Conservation (phyloP, 805 yeast genomes). For the Komagataella ulmi region DNA sequence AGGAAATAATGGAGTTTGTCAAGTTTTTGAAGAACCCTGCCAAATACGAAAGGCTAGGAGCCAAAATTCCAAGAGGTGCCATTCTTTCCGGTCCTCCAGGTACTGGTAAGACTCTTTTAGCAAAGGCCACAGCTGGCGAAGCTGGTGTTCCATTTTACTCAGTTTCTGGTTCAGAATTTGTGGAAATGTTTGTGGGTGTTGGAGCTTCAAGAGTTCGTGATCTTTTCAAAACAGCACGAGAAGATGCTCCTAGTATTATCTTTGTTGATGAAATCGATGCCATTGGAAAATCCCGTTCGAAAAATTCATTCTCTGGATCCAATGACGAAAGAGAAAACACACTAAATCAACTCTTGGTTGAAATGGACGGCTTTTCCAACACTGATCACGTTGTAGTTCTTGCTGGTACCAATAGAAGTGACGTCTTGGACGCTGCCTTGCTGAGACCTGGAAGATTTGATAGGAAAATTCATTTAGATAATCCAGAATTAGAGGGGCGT, state of each 20-base stretch:
- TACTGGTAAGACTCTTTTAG: constrained; percentile 94
- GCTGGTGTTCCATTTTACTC: constrained; percentile 96
- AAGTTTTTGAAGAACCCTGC: constrained; percentile 81
- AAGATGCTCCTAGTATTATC: constrained; percentile 89
- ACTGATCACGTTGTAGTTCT: constrained; percentile 90
- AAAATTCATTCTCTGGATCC: constrained; percentile 54
- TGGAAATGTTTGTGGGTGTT: constrained; percentile 98
- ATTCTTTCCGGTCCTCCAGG: constrained; percentile 98
- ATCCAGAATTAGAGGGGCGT: constrained; percentile 92
- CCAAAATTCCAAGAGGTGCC: constrained; percentile 97
- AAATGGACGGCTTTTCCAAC: constrained; percentile 94
- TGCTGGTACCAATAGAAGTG: constrained; percentile 96
- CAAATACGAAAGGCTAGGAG: constrained; percentile 87
- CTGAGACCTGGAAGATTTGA: constrained; percentile 97
- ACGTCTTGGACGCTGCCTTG: constrained; percentile 83
- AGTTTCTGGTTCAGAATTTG: constrained; percentile 95
- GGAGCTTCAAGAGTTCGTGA: constrained; percentile 98
- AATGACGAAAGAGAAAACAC: constrained; percentile 97
- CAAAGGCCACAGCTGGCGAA: constrained; percentile 98
- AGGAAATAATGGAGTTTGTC: constrained; percentile 96
- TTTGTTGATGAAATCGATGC: constrained; percentile 99
- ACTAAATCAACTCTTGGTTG: constrained; percentile 87
- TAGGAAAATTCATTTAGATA: constrained; percentile 82
- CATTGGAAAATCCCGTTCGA: constrained; percentile 85
- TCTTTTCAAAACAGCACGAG: constrained; percentile 81